Evolutionary conservation across 345 rosid species (phyloP), one percentile per base, ranked within the genome.

Genomic region (Nasturtium officinale): DNA sequence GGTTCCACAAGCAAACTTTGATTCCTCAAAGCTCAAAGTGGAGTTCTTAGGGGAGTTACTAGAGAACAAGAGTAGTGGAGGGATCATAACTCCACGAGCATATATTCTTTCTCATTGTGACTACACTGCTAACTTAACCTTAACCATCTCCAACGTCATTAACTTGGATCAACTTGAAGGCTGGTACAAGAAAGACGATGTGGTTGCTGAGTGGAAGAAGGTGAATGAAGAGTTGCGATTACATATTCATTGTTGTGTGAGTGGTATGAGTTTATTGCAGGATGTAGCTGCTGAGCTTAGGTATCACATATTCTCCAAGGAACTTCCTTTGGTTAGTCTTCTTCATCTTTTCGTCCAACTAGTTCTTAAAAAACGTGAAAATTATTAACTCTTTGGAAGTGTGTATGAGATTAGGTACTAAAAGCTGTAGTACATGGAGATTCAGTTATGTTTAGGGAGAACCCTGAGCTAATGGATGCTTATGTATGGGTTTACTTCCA

Each of bases 91-190:
- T 7, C 97, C 96, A 4, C 83, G 96, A 65, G 82, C 96, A 9
- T 90, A 93, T 69, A 87, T 90, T 29, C 84, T 93, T 26, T 93
- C 98, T 10, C 98, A 93, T 74, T 93, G 98, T 73, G 97, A 90
- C 79, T 84, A 87, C 80, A 93, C 97, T 3, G 96, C 97, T 71
- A 83, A 93, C 76, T 83, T 93, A 53, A 93, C 96, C 61, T 77
- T 90, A 55, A 85, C 91, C 62, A 83, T 93, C 76, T 87, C 96
- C 74, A 87, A 80, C 54, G 87, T 89, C 32, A 90, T 90, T 76
- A 83, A 85, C 75, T 77, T 87, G 21, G 88, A 93, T 71, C 98
- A 89, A 92, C 78, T 89, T 20, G 85, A 81, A 83, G 98, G 98
- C 35, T 93, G 97, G 94, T 90, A 90, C 78, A 67, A 74, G 71